Base-by-base conservation (phyloP, 2,329 filamentous ascomycete genomes). In the Cadophora malorum region DNA sequence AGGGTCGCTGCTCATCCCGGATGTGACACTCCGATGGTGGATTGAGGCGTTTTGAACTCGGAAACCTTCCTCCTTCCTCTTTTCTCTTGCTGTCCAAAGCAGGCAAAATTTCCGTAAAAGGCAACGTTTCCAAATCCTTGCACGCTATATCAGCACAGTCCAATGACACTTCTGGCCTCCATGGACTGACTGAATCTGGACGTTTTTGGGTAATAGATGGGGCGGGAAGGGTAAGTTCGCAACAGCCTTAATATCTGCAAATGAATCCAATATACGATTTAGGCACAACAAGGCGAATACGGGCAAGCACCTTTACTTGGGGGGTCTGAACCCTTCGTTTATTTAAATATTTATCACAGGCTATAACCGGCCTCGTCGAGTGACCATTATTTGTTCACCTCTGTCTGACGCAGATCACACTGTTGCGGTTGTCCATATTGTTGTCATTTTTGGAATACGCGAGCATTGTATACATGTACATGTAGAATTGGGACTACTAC, bases 191-290 rank as follows among this genome's bases (percentile, higher is more conserved):
- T 19, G 33, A 28, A 35, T 19, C n/a, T 33, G 31, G 25, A 35
- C 31, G 28, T 21, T 56, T 1, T 2, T 3, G 19, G 19, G 7
- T 9, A 16, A 35, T 56, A 3, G 1, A 33, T 33, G 28, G 1
- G 28, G 28, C 28, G 28, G 28, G 53, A 56, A 12, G 53, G 53
- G 53, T 35, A 56, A 35, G 16, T 56, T 38, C 31, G n/a, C 8
- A 38, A 58, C 33, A 58, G 55, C 28, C 55, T 58, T 33, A 58
- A 58, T 58, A 8, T 8, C 19, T 38, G 55, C n/a, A 58, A 38
- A 23, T 16, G 8, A 23, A 1, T n/a, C 23, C 45, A 38, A 55
- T 55, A 19, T 38, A 58, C 23, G 38, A 19, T 41, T 38, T 58
- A 58, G 55, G 55, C 55, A n/a, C 33, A 33, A 58, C 19, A 38